Evolutionary conservation across 2,329 filamentous ascomycete species (phyloP), one percentile per base, ranked within the genome.

Genomic region (Exophiala lecanii-corni): DNA sequence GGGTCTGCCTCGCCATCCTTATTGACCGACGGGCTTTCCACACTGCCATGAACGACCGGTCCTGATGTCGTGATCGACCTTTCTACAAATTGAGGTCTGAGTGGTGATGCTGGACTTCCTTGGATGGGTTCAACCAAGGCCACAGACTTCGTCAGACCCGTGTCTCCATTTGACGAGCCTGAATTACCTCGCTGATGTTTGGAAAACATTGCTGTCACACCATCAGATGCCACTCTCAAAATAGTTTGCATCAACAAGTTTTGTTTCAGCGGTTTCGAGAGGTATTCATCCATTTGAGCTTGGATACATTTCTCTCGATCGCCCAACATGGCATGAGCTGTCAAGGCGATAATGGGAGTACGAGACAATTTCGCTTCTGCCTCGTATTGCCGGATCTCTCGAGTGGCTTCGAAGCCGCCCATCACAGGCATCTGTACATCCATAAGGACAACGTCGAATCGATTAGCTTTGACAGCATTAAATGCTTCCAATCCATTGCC

Each of bases 351-450:
- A 59, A 98, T 96, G 10, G 92, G 92, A 9, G 91, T 95, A 39
- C 91, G 79, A 45, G 86, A 81, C 23, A 87, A 77, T 42, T 82
- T 83, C 55, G 87, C 79, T 53, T 82, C 85, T 47, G 84, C 81
- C 65, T 98, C 92, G 64, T 91, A 97, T 63, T 96, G 89, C 58
- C 92, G 81, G 55, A 98, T 98, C 72, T 95, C 95, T 55, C 82
- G 86, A 3, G 92, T 98, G 10, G 92, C 89, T 68, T 98, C 92
- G 62, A 98, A 97, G 33, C 92, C 92, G 62, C 92, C 92, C 89
- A 97, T 97, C 59, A 97, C 86, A n/a, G 92, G 92, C 92, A 98
- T 98, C 64, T 97, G 92, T 13, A 98, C 92, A 62, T 98, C 92
- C 92, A 98, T 98, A 36, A 98, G 76, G 53, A 98, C 92, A 49